Evolutionary conservation across 192 early-diverging fungal species (phyloP).

Genomic region (Phlyctochytrium planicorne): DNA sequence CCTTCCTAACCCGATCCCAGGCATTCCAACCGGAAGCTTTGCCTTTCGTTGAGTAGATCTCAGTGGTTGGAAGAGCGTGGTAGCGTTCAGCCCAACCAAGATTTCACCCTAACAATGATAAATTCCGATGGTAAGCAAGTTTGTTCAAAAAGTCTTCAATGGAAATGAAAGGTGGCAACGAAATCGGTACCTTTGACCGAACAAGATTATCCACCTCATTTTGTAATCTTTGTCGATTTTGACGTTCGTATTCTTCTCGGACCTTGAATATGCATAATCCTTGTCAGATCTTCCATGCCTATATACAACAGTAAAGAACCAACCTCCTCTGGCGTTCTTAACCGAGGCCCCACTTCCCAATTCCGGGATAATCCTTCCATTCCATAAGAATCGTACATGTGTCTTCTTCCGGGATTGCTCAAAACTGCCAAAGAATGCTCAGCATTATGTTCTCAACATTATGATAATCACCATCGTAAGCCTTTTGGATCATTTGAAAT

Average conservation of each 20-base stretch:
- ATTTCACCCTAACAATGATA: conserved; percentile 38
- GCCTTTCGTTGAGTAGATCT: not conserved
- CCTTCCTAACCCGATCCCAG: not conserved
- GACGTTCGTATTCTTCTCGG: conserved; percentile 48
- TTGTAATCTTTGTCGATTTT: conserved; percentile 27
- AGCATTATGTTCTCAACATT: no score
- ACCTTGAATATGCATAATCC: conserved; percentile 30
- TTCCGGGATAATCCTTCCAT: conserved; percentile 33
- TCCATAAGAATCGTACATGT: conserved; percentile 58
- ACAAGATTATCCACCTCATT: conserved; percentile 45
- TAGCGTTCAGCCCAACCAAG: conserved; percentile 47
- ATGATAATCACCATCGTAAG: conserved; percentile 41
- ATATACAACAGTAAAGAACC: not conserved
- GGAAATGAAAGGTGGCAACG: not conserved
- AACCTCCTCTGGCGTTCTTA: conserved; percentile 34
- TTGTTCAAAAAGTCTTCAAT: not conserved
- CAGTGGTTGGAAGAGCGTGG: conserved; percentile 30
- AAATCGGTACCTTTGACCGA: conserved; percentile 31
- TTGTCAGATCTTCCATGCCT: conserved; percentile 1
- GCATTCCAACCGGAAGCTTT: no score
- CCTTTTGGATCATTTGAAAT: conserved; percentile 52
- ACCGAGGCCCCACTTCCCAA: conserved; percentile 47
- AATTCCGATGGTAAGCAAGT: not conserved
- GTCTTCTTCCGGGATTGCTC: conserved; percentile 47
- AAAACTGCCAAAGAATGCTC: conserved; percentile 28